phyloP scores from a whole-genome alignment of 441 rosid species.

The Erodium moschatum region DNA sequence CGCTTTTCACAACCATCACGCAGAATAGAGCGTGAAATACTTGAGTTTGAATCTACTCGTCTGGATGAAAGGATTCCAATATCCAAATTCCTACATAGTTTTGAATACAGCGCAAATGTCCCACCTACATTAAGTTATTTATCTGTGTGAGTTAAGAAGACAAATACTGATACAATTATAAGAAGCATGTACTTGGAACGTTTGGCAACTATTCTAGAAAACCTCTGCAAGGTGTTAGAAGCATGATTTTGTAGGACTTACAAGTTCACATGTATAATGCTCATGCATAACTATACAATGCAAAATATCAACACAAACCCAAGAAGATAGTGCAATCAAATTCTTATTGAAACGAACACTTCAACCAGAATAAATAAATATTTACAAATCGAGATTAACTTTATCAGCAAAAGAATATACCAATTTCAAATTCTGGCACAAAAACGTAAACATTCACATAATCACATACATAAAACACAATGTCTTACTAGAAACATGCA shows the following conservation, averaged over 20 bases:
- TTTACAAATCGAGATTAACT: no score
- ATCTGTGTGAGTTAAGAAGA: slow-evolving; percentile 9
- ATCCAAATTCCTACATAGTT: slow-evolving; percentile 50
- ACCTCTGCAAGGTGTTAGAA: neutral
- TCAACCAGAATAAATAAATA: no score
- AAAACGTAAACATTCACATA: neutral
- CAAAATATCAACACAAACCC: neutral
- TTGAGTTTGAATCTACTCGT: slow-evolving; percentile 22
- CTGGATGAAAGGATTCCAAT: slow-evolving; percentile 41
- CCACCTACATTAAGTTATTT: slow-evolving; percentile 42
- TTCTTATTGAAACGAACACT: neutral
- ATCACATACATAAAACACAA: neutral
- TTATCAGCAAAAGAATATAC: neutral
- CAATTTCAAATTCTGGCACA: neutral
- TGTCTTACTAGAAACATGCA: neutral
- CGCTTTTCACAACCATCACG: slow-evolving; percentile 25
- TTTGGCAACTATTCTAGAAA: neutral
- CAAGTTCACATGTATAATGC: neutral
- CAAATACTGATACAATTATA: neutral
- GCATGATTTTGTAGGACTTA: neutral
- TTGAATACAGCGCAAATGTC: slow-evolving; percentile 56
- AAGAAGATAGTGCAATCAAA: neutral
- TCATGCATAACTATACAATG: no score
- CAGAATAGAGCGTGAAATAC: slow-evolving; percentile 15
- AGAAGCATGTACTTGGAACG: neutral